Conservation (phyloP, 208 protist genomes). For the Phytomonas sp. region DNA sequence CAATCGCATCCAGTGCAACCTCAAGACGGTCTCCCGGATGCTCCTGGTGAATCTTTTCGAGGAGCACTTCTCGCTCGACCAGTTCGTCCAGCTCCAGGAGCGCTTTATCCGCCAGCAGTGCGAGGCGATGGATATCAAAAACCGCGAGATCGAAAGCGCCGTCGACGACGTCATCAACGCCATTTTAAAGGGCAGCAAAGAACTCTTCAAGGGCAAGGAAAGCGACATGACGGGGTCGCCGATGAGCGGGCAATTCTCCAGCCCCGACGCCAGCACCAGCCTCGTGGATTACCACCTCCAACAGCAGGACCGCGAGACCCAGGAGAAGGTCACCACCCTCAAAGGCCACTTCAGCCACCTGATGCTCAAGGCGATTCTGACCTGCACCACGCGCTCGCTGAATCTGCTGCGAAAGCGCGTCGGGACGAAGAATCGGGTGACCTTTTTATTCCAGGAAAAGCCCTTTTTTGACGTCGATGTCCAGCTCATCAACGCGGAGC, state of each 20-base stretch:
- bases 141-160: slow-evolving; percentile 88
- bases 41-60: slow-evolving; percentile 81
- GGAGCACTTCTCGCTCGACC: slow-evolving; percentile 79
- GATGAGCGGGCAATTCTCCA: slow-evolving; percentile 73
- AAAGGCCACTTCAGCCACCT: slow-evolving; percentile 88
- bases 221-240: slow-evolving; percentile 83
- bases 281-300: slow-evolving; percentile 30
- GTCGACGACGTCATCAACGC: slow-evolving; percentile 82
- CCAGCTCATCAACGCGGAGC: slow-evolving; percentile 88
- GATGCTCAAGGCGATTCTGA: slow-evolving; percentile 91
- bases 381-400: slow-evolving; percentile 82
- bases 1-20: slow-evolving; percentile 89
- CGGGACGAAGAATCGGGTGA: slow-evolving; percentile 83
- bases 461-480: slow-evolving; percentile 95
- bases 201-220: slow-evolving; percentile 15
- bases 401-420: slow-evolving; percentile 91
- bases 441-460: slow-evolving; percentile 88
- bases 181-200: slow-evolving; percentile 40
- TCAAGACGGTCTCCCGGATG: slow-evolving; percentile 82
- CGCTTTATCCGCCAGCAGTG: slow-evolving; percentile 87
- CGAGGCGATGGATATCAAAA: slow-evolving; percentile 90
- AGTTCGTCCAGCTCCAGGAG: slow-evolving; percentile 90
- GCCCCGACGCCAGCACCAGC: slow-evolving; percentile 14
- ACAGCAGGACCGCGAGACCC: slow-evolving; percentile 48
- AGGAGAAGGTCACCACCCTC: slow-evolving; percentile 71